Evolutionary conservation across 805 yeast genomes (phyloP).

Genomic region (Lachancea mirantina): DNA sequence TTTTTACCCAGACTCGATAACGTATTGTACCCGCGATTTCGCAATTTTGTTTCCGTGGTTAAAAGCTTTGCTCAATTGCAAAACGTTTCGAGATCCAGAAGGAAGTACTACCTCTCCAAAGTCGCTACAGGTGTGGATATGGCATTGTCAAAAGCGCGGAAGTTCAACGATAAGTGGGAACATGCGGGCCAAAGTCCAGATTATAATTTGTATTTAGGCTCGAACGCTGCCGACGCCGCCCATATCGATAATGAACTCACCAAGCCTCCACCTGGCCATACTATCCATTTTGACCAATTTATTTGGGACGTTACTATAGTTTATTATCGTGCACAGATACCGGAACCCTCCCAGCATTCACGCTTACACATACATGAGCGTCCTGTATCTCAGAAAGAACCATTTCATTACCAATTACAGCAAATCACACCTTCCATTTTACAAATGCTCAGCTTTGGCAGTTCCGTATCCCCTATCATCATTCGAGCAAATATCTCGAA

Average conservation of each 20-base stretch:
- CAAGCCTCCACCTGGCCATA: no score
- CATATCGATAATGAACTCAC: background rate
- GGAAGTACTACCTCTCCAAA: constrained; percentile 11
- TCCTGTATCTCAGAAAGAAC: constrained; percentile 4
- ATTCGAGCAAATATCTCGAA: constrained; percentile 42
- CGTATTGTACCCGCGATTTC: constrained; percentile 72
- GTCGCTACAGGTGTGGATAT: constrained; percentile 24
- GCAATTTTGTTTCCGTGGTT: constrained; percentile 46
- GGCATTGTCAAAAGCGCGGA: constrained; percentile 4
- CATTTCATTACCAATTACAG: constrained; percentile 20
- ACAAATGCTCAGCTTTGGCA: constrained; percentile 16
- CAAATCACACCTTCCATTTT: constrained; percentile 29
- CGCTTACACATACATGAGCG: constrained; percentile 15
- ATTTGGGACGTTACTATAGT: constrained; percentile 33
- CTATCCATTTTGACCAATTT: constrained; percentile 12
- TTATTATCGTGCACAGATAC: constrained; percentile 30
- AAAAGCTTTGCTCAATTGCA: constrained; percentile 27
- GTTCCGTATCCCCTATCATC: constrained; percentile 23
- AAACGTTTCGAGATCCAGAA: constrained; percentile 23
- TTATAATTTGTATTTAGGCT: constrained; percentile 10
- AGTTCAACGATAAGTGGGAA: constrained; percentile 6
- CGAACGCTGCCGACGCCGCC: background rate
- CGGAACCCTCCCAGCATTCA: constrained; percentile 11
- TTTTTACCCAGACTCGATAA: constrained; percentile 55
- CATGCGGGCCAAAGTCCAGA: constrained; percentile 9